Base-by-base conservation (phyloP, 2,329 filamentous ascomycete genomes). In the Monascus ruber region DNA sequence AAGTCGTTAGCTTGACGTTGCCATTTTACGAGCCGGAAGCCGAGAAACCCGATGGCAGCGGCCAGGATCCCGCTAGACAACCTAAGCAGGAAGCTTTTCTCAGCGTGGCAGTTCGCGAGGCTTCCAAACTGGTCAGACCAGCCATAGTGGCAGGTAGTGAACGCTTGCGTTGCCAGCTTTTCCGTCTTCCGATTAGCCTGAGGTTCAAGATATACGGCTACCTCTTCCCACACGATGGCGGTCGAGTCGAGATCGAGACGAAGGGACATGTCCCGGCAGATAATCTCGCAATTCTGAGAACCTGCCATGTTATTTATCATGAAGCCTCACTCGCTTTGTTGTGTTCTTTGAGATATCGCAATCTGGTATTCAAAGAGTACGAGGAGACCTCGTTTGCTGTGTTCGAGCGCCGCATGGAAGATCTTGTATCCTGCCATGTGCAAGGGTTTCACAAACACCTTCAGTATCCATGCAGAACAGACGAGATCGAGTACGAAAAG, bases 291-390 rank as follows among this genome's bases (percentile, higher is more conserved):
- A 43, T 50, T 28, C 39, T 50, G n/a, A 42, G 43, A 17, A 46
- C 39, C 24, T 47, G 39, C 1, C 44, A 50, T 31, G 17, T 35
- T 26, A 44, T 50, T 26, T 50, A 47, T 35, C 47, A 50, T 27
- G 47, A 47, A 40, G 40, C 44, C 8, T 43, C 42, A 1, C 45
- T 48, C 37, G 47, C 43, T 5, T 33, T 47, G 2, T 46, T 41
- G 24, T 40, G 46, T 33, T 48, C 41, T 10, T 35, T 50, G 24
- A 42, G 44, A 4, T 47, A 46, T 37, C 40, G 44, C 35, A 40
- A 25, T 7, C 28, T 47, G 6, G 43, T 48, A 24, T 31, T 48
- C 28, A 39, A 42, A 27, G 36, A 40, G 4, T 47, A 43, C 37
- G 45, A 41, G 24, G 24, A 29, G 4, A 40, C 33, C 33, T 44